Conservation (phyloP, 768 basidiomycete species). For the Amylocystis lapponica region DNA sequence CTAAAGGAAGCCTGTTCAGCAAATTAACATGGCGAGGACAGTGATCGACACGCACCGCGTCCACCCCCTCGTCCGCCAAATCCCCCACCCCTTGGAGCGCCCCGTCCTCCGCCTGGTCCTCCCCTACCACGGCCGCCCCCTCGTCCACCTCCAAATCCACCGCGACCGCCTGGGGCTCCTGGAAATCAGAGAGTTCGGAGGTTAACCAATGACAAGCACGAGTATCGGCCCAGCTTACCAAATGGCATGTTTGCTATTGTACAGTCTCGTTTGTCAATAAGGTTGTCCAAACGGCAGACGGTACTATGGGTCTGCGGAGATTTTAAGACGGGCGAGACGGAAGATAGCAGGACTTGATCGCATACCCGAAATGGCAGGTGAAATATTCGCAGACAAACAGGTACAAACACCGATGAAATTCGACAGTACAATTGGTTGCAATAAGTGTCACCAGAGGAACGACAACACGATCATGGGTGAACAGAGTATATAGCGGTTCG, state of each 20-base stretch:
- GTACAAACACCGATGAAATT: background rate
- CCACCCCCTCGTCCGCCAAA: conserved; percentile 16
- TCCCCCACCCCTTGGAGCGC: conserved; percentile 23
- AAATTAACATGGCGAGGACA: background rate
- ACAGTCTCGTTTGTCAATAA: background rate
- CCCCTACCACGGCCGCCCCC: conserved; percentile 28
- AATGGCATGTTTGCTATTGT: conserved; percentile 23
- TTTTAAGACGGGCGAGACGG: conserved; percentile 15
- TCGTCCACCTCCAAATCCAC: conserved; percentile 32
- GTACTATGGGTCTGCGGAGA: conserved; percentile 10
- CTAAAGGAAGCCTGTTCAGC: too few relatives aligned
- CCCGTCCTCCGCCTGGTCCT: conserved; percentile 12
- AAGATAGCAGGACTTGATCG: conserved; percentile 3
- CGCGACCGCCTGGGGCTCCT: conserved; percentile 71
- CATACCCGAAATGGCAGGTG: background rate
- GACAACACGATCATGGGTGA: too few relatives aligned
- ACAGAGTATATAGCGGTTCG: too few relatives aligned
- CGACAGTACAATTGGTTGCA: too few relatives aligned
- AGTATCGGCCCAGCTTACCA: conserved; percentile 14
- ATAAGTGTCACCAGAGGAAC: too few relatives aligned
- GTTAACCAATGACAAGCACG: background rate
- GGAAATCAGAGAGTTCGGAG: background rate
- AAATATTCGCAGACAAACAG: conserved; percentile 3
- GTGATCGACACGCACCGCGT: background rate
- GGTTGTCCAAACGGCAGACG: conserved; percentile 1